Evolutionary conservation across 306 rosid species (phyloP).

Genomic region (Cucumis hystrix): DNA sequence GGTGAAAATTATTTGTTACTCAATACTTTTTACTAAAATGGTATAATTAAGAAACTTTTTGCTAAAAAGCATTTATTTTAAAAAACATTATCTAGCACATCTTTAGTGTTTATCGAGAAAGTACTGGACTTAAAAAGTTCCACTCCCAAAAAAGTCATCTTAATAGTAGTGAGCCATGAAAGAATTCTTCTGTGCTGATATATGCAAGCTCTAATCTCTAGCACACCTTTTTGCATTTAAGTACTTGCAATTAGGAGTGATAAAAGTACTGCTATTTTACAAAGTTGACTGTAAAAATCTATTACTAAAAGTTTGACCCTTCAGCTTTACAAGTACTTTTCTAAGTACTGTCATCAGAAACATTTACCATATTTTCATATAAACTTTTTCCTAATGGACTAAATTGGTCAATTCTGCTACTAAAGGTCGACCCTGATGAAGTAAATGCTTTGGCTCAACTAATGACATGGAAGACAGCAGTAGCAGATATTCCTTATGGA

Average conservation of each 20-base stretch:
- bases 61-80: not conserved
- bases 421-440: conserved; percentile 59
- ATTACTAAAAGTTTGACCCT: not conserved
- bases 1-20: not conserved
- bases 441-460: conserved; percentile 61
- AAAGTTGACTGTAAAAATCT: not conserved
- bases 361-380: not conserved
- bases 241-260: not conserved
- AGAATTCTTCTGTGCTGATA: not conserved
- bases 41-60: not conserved
- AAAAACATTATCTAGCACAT: not conserved
- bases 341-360: not conserved
- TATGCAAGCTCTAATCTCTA: not conserved
- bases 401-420: not conserved
- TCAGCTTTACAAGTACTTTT: not conserved
- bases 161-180: not conserved
- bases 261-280: not conserved
- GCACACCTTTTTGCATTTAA: not conserved
- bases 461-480: conserved; percentile 71
- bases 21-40: not conserved
- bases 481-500: conserved; percentile 52
- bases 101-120: not conserved
- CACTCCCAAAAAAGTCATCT: not conserved
- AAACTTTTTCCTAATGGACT: not conserved
- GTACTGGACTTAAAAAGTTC: not conserved